A percentile compares a stretch with the other conserved stretches of the same genome.
These are phyloP conservation scores for Magnusiomyces starmeri DNA, from an alignment of 1,139 yeast genomes.

Conservation along the genomic window DNA sequence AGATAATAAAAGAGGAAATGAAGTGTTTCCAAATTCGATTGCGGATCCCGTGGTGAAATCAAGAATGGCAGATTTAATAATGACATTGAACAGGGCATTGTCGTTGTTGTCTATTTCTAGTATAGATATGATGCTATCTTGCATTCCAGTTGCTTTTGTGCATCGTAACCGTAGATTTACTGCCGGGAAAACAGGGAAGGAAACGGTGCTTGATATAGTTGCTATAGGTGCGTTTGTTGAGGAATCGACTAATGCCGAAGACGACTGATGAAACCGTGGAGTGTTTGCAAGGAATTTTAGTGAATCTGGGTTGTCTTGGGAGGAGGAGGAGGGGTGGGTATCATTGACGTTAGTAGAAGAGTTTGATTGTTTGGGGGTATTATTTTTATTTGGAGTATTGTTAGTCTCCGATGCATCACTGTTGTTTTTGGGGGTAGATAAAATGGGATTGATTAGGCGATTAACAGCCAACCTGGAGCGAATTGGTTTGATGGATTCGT, in stretches of 20 bases:
- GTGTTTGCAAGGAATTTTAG: too few relatives aligned
- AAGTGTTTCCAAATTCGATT: conserved; percentile 31
- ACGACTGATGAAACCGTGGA: conserved; percentile 1
- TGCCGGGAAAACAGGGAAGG: conserved; percentile 42
- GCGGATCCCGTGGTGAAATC: conserved; percentile 40
- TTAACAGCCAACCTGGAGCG: conserved; percentile 12
- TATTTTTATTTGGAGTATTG: neutral
- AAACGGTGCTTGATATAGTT: conserved; percentile 9
- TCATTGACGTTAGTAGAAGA: neutral
- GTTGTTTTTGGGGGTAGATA: neutral
- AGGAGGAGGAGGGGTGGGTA: neutral
- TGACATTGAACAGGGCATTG: conserved; percentile 29
- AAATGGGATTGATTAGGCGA: conserved; percentile 2
- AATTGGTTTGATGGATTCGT: conserved; percentile 13
- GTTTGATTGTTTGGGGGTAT: neutral
- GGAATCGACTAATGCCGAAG: neutral
- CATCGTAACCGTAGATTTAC: conserved; percentile 51
- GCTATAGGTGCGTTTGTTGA: neutral
- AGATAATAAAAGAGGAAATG: conserved; percentile 30
- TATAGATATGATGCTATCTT: conserved; percentile 45
- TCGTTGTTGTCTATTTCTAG: conserved; percentile 49
- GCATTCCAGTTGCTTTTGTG: conserved; percentile 50
- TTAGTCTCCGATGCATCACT: too few relatives aligned
- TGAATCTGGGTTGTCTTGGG: neutral
- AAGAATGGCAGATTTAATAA: conserved; percentile 36